Evolutionary conservation across 2,329 filamentous ascomycete genomes (phyloP).

Genomic region (Fusarium subglutinans): DNA sequence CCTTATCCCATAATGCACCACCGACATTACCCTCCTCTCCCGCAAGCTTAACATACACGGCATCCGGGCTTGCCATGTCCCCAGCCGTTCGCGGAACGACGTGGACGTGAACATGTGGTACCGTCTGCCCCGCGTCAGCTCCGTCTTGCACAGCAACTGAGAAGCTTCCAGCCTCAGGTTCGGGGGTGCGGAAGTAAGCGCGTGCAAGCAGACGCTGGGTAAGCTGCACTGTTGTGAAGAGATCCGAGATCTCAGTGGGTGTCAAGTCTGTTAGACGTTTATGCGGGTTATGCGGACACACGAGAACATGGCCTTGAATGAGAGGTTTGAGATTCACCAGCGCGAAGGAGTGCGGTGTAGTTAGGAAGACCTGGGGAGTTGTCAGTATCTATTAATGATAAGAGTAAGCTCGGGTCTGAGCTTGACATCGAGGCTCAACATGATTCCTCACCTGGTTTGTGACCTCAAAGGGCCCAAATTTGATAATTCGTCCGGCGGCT

Average conservation of each 20-base stretch:
- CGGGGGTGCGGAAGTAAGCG: constrained; percentile 64
- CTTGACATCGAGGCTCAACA: neutral
- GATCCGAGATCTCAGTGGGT: constrained; percentile 75
- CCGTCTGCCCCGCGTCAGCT: constrained; percentile 88
- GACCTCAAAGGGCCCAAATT: constrained; percentile 81
- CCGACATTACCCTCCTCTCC: constrained; percentile 86
- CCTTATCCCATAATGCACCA: constrained; percentile 69
- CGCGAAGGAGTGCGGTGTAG: constrained; percentile 81
- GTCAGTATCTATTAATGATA: neutral
- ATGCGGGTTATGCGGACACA: constrained; percentile 78
- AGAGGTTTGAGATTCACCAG: constrained; percentile 96
- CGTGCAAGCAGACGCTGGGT: constrained; percentile 79
- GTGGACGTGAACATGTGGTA: constrained; percentile 93
- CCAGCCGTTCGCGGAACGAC: constrained; percentile 78
- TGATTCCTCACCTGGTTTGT: constrained; percentile 70
- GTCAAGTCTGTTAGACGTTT: constrained; percentile 80
- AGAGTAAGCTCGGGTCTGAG: neutral
- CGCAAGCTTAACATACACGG: constrained; percentile 85
- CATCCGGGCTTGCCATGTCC: constrained; percentile 66
- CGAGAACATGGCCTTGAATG: constrained; percentile 89
- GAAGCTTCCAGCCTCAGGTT: constrained; percentile 73
- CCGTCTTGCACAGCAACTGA: constrained; percentile 98
- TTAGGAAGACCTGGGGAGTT: constrained; percentile 80
- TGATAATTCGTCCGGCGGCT: constrained; percentile 51
- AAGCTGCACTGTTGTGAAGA: constrained; percentile 87